A percentile compares a stretch with the other conserved stretches of the same genome.
phyloP scores from a whole-genome alignment of 257 asterid genomes.

The Verbena officinalis region DNA sequence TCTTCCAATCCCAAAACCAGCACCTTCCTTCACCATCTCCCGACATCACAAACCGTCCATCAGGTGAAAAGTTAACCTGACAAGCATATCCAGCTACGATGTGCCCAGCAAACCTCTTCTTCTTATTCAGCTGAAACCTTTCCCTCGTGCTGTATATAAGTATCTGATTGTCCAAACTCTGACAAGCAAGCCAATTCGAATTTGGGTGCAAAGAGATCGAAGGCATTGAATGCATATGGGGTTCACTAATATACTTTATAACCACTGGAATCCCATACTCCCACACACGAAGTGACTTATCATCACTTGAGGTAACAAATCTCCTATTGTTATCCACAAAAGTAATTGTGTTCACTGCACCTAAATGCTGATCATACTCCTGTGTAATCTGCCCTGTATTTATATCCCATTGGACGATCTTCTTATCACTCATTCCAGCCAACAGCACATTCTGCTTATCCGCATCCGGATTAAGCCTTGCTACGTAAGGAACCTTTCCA shows the following conservation, averaged over 20 bases:
- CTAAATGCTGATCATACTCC: conserved; percentile 98
- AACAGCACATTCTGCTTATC: conserved; percentile 96
- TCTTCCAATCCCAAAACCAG: conserved; percentile 99
- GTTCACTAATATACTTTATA: conserved; percentile 95
- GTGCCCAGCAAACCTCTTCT: conserved; percentile 98
- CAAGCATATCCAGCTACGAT: conserved; percentile 97
- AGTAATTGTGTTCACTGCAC: conserved; percentile 96
- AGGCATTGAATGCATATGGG: conserved; percentile 99
- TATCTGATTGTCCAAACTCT: conserved; percentile 98
- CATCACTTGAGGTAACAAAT: conserved; percentile 97
- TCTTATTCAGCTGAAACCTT: conserved; percentile 95
- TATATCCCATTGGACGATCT: conserved; percentile 99
- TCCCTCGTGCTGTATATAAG: conserved; percentile 93
- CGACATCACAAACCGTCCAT: conserved; percentile 94
- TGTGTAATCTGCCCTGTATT: conserved; percentile 94
- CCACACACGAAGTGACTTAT: conserved; percentile 96
- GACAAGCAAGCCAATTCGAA: conserved; percentile 96
- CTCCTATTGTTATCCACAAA: conserved; percentile 96
- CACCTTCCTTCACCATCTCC: conserved; percentile 99
- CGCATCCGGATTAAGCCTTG: conserved; percentile 93
- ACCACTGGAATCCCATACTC: conserved; percentile 98
- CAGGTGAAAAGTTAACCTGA: conserved; percentile 98
- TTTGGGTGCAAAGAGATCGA: conserved; percentile 87
- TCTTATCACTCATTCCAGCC: conserved; percentile 99
- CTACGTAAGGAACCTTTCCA: conserved; percentile 92